Percentiles rank a stretch among this genome's conserved stretches.
These are phyloP conservation scores for Phytopythium mirpurense DNA, from an alignment of 352 stramenopile genomes.

Conservation along the genomic window DNA sequence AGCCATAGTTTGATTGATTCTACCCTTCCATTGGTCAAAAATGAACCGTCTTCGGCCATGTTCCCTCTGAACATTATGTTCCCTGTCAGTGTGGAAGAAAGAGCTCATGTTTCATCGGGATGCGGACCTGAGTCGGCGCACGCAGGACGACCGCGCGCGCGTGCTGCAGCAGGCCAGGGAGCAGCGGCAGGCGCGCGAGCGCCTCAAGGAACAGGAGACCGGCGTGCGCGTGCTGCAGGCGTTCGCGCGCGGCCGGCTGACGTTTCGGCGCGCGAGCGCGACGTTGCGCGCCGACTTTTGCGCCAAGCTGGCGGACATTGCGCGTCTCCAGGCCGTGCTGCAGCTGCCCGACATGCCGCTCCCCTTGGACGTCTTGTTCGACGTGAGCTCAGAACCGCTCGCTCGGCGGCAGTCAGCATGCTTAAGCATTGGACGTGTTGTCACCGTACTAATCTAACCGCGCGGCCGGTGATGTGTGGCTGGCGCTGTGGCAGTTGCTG, in stretches of 20 bases:
- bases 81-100: no score
- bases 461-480: constrained; percentile 1
- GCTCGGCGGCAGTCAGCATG: no score
- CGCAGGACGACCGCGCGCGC: constrained; percentile 29
- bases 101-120: constrained; percentile 45
- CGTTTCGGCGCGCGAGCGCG: constrained; percentile 10
- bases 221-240: constrained; percentile 31
- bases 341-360: constrained; percentile 43
- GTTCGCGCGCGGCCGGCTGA: constrained; percentile 35
- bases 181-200: constrained; percentile 34
- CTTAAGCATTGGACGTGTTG: no score
- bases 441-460: no score
- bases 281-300: constrained; percentile 30
- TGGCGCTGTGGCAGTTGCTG: constrained; percentile 17
- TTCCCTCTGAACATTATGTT: no score
- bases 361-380: constrained; percentile 41
- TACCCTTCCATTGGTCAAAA: not conserved
- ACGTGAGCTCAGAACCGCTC: no score
- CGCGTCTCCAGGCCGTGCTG: constrained; percentile 44
- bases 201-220: constrained; percentile 29
- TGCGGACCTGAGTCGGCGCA: constrained; percentile 31
- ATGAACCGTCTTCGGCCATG: no score
- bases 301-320: constrained; percentile 53
- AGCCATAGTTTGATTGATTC: not conserved
- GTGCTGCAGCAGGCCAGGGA: constrained; percentile 51